These are phyloP conservation scores for Mortierella sp. DNA, from an alignment of 371 early-diverging fungal genomes.

Conservation along the genomic window DNA sequence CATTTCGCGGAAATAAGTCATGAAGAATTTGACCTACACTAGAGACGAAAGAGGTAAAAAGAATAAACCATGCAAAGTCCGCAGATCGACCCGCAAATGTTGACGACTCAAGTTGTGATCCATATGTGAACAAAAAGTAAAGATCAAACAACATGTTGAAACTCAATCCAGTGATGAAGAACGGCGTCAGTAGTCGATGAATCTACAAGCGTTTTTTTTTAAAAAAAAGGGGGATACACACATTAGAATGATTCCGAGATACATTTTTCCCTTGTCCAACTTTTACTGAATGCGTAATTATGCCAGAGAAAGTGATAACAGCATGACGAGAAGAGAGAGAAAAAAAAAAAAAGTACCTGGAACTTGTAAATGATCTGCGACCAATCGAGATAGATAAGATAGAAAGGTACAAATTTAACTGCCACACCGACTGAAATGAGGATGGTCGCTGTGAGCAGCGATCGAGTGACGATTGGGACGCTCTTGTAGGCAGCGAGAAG, in stretches of 20 bases:
- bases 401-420: conserved; percentile 61
- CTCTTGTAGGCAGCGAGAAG: conserved; percentile 67
- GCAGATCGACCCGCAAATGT: conserved; percentile 81
- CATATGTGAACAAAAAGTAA: conserved; percentile 81
- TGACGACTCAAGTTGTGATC: conserved; percentile 76
- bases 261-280: not conserved
- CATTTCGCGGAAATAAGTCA: not conserved
- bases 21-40: conserved; percentile 39
- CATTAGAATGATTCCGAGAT: not conserved
- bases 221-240: not conserved
- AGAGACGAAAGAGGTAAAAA: conserved; percentile 52
- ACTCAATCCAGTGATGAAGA: conserved; percentile 68
- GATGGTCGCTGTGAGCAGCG: conserved; percentile 68
- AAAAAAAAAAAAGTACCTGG: conserved; percentile 59
- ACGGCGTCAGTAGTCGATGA: conserved; percentile 83
- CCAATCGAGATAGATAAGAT: conserved; percentile 61
- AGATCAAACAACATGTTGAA: conserved; percentile 76
- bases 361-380: conserved; percentile 54
- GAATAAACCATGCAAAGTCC: conserved; percentile 83
- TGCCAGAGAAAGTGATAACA: no score
- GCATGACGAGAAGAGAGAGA: not conserved
- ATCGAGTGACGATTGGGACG: conserved; percentile 75
- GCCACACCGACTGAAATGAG: conserved; percentile 63
- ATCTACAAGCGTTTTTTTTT: conserved; percentile 65
- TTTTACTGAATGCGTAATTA: not conserved